Evolutionary conservation across 441 rosid species (phyloP).

Genomic region (Flueggea neowawraea): DNA sequence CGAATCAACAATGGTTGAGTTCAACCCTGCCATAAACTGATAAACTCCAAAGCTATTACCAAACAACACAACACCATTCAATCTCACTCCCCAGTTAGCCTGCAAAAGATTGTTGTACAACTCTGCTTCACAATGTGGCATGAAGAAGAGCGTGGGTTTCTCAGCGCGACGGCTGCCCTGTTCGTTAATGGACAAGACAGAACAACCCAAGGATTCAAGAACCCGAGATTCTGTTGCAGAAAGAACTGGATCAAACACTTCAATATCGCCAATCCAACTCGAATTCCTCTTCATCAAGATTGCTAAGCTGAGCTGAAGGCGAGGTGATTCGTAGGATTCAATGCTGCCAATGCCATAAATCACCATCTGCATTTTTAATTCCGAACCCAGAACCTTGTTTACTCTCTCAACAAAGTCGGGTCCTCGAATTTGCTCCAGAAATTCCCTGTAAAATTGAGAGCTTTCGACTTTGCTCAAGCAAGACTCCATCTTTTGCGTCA

Average conservation of each 20-base stretch:
- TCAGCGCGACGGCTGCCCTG: conserved; percentile 58
- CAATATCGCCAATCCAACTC: conserved; percentile 63
- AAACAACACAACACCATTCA: conserved; percentile 46
- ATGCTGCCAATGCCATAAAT: conserved; percentile 86
- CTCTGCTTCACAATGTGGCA: conserved; percentile 89
- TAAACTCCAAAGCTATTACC: conserved; percentile 76
- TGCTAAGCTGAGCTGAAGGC: conserved; percentile 71
- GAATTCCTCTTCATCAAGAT: conserved; percentile 66
- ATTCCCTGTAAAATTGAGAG: conserved; percentile 46
- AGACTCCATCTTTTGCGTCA: conserved; percentile 47
- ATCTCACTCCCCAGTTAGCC: conserved; percentile 52
- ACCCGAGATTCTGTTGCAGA: conserved; percentile 58
- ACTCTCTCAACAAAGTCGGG: conserved; percentile 37
- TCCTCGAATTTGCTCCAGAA: conserved; percentile 56
- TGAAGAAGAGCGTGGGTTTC: conserved; percentile 67
- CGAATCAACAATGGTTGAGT: conserved; percentile 29
- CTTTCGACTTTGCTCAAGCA: conserved; percentile 44
- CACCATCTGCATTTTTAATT: conserved; percentile 51
- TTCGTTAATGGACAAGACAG: conserved; percentile 62
- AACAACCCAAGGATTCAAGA: conserved; percentile 61
- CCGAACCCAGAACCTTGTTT: conserved; percentile 49
- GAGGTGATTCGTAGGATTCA: conserved; percentile 69
- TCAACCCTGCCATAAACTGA: conserved; percentile 32
- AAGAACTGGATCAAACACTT: conserved; percentile 82
- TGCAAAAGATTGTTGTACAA: conserved; percentile 63